Percentiles rank a stretch among this genome's conserved stretches.
Conservation (phyloP, 1,284 basidiomycete species). For the Gymnopus androsaceus region DNA sequence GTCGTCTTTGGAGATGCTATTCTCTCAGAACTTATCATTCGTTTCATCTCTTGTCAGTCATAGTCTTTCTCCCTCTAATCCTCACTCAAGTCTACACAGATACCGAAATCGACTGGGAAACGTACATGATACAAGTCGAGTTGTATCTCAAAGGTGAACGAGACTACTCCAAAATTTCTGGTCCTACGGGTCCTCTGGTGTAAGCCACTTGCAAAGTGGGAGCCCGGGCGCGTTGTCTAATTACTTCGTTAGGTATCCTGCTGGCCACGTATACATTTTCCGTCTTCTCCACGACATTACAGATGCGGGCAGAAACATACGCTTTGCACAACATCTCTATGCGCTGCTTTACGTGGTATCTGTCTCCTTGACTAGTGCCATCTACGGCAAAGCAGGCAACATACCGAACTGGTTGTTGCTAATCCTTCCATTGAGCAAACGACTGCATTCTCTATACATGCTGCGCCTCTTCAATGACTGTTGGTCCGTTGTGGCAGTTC, state of each 20-base stretch:
- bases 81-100: slow-evolving; percentile 49
- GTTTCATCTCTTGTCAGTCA: slow-evolving; percentile 76
- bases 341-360: slow-evolving; percentile 71
- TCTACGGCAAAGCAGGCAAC: slow-evolving; percentile 66
- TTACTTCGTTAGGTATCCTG: slow-evolving; percentile 77
- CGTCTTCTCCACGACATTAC: slow-evolving; percentile 71
- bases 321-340: slow-evolving; percentile 79
- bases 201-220: slow-evolving; percentile 41
- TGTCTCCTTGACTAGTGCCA: slow-evolving; percentile 62
- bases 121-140: slow-evolving; percentile 87
- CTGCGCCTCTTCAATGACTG: slow-evolving; percentile 96
- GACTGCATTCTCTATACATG: slow-evolving; percentile 92
- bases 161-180: slow-evolving; percentile 83
- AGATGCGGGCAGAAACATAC: slow-evolving; percentile 60
- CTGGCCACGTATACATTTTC: slow-evolving; percentile 89
- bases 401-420: slow-evolving; percentile 82
- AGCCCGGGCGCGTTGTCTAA: neutral
- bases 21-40: slow-evolving; percentile 78
- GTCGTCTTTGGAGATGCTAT: slow-evolving; percentile 73
- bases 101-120: slow-evolving; percentile 99
- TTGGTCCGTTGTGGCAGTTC: slow-evolving; percentile 70
- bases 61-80: slow-evolving; percentile 9
- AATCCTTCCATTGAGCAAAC: slow-evolving; percentile 84
- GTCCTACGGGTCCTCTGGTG: slow-evolving; percentile 95
- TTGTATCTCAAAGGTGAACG: slow-evolving; percentile 82